Base-by-base conservation (phyloP, 257 asterid genomes). In the Datura wrightii region DNA sequence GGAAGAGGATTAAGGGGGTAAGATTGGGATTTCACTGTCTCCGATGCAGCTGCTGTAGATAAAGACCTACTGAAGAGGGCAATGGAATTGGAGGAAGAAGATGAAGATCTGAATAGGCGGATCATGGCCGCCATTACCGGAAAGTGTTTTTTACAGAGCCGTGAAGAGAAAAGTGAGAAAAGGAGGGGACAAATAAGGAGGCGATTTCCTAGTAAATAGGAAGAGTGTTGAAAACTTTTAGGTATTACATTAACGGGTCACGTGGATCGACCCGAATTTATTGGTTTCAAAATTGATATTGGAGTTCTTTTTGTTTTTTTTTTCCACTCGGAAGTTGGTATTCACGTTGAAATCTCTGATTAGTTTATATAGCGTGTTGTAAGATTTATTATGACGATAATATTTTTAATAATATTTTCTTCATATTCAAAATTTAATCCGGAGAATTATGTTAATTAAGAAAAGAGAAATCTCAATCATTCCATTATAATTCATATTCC, bases 61-160 rank as follows among this genome's bases (percentile, higher is more conserved):
- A 92, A 67, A 69, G 87, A 90, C 88, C 97, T 87, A 82, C 78
- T 69, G 78, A 66, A 13, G 13, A 86, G 84, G 65, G 82, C 19
- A 55, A 82, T 62, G 52, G 83, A 85, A 53, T 44, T 16, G 62
- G 92, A 31, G 24, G 70, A 86, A 60, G 89, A 83, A 19, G 93
- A 86, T 10, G 95, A 80, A 70, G 93, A 93, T 89, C 94, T 87
- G 82, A 91, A 86, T 62, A 91, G 92, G 89, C 98, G 97, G 93
- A 88, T 55, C 88, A 91, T 83, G 86, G 97, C 97, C 92, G 97
- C 97, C 99, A 97, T 97, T 83, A 90, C 70, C 69, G 83, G 18
- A 10, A 78, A 69, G 67, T 67, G 24, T 80, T 54, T 24, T 72
- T 58, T 76, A 53, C 53, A 36, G 83, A 2, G 42, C 42, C 13